These are phyloP conservation scores for Choanephora cucurbitarum DNA, from an alignment of 371 early-diverging fungal species.

Conservation along the genomic window DNA sequence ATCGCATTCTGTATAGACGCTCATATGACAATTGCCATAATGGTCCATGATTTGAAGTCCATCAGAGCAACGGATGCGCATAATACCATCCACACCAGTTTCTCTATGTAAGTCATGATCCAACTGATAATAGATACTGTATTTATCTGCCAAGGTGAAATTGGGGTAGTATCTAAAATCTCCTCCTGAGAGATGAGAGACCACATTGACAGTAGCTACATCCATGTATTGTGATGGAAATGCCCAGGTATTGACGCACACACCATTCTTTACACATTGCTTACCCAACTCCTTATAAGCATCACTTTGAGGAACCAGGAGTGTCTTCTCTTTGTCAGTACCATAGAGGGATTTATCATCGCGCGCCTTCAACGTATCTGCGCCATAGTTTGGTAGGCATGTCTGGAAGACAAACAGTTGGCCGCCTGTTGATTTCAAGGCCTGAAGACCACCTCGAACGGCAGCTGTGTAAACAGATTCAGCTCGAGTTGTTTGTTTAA, in stretches of 20 bases:
- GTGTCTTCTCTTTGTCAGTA: conserved; percentile 89
- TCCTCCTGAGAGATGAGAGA: conserved; percentile 87
- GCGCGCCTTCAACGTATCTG: conserved; percentile 80
- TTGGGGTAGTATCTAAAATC: conserved; percentile 78
- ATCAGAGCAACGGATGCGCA: conserved; percentile 91
- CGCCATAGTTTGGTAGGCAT: conserved; percentile 86
- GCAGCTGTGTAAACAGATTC: conserved; percentile 90
- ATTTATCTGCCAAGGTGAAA: conserved; percentile 74
- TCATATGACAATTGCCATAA: conserved; percentile 94
- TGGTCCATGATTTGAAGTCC: conserved; percentile 89
- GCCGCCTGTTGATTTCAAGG: conserved; percentile 80
- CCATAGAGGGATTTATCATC: conserved; percentile 87
- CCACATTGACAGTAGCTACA: conserved; percentile 76
- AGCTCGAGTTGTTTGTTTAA: conserved; percentile 72
- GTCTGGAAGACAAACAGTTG: conserved; percentile 88
- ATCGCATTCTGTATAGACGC: conserved; percentile 91
- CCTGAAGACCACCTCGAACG: conserved; percentile 75
- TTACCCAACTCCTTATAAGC: conserved; percentile 86
- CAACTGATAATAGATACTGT: conserved; percentile 74
- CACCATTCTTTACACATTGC: conserved; percentile 79
- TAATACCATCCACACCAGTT: conserved; percentile 87
- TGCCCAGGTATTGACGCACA: conserved; percentile 86
- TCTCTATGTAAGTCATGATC: conserved; percentile 71
- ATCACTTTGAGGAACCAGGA: conserved; percentile 83
- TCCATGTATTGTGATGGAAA: conserved; percentile 90